A percentile compares a stretch with the other conserved stretches of the same genome.
Conservation (phyloP, 768 basidiomycete species). For the Mycena alexandri region DNA sequence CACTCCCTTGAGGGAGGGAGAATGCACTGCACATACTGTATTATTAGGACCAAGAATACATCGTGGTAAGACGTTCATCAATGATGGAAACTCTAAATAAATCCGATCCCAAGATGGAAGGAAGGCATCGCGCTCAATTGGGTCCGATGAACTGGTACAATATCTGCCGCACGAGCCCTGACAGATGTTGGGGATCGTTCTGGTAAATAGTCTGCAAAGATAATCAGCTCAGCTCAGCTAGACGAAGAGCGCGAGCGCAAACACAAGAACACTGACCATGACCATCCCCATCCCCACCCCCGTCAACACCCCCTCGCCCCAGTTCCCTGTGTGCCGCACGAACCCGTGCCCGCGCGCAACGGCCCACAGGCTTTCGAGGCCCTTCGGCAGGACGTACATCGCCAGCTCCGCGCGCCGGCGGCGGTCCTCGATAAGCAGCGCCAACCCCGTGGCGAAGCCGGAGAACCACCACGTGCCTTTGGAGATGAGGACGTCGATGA, state of each 20-base stretch:
- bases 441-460: conserved; percentile 80
- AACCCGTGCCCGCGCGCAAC: conserved; percentile 80
- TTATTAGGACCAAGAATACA: too few relatives aligned
- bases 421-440: conserved; percentile 90
- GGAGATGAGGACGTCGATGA: conserved; percentile 71
- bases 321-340: conserved; percentile 78
- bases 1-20: too few relatives aligned
- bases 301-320: conserved; percentile 62
- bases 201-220: conserved; percentile 79
- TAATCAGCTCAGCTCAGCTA: conserved; percentile 19
- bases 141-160: conserved; percentile 93
- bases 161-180: conserved; percentile 82
- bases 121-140: conserved; percentile 57
- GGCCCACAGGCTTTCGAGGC: conserved; percentile 91
- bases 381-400: conserved; percentile 92
- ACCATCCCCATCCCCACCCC: conserved; percentile 40
- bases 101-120: too few relatives aligned
- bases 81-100: too few relatives aligned
- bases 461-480: conserved; percentile 81
- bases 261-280: conserved; percentile 57
- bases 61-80: too few relatives aligned
- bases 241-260: not conserved
- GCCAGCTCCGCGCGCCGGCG: conserved; percentile 90
- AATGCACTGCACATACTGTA: too few relatives aligned
- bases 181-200: conserved; percentile 68